These are phyloP conservation scores for Syzygium jambos DNA, from an alignment of 345 rosid genomes.

Conservation along the genomic window DNA sequence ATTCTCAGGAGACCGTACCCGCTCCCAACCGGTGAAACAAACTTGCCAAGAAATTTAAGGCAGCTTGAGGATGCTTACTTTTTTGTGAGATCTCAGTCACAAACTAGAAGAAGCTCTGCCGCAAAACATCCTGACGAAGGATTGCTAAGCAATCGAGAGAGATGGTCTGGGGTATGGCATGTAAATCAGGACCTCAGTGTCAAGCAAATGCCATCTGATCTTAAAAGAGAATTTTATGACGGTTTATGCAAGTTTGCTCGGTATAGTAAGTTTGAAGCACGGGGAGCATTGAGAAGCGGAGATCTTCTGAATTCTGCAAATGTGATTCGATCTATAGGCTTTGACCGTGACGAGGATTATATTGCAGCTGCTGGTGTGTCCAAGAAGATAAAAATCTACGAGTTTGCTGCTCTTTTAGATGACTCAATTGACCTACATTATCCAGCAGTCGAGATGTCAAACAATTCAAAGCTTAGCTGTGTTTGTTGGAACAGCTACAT, in stretches of 20 bases:
- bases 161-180: constrained; percentile 21
- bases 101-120: constrained; percentile 19
- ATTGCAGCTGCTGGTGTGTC: constrained; percentile 93
- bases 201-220: constrained; percentile 32
- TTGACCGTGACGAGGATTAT: constrained; percentile 68
- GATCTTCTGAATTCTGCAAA: constrained; percentile 71
- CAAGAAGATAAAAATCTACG: constrained; percentile 76
- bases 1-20: constrained; percentile 5
- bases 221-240: constrained; percentile 55
- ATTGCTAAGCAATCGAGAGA: constrained; percentile 24
- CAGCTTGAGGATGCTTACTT: constrained; percentile 80
- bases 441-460: constrained; percentile 76
- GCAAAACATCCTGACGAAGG: constrained; percentile 26
- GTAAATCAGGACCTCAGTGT: constrained; percentile 17
- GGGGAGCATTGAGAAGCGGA: constrained; percentile 62
- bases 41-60: constrained; percentile 47
- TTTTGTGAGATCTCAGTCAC: constrained; percentile 53
- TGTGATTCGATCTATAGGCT: constrained; percentile 76
- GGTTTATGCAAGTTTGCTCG: constrained; percentile 76
- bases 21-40: constrained; percentile 25
- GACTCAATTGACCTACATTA: constrained; percentile 71
- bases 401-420: constrained; percentile 55
- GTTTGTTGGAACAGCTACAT: constrained; percentile 91
- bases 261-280: constrained; percentile 62
- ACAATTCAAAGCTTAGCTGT: constrained; percentile 75